Evolutionary conservation across 1,139 yeast genomes (phyloP), one percentile per base, ranked within the genome.

Genomic region (Candida smagusa): DNA sequence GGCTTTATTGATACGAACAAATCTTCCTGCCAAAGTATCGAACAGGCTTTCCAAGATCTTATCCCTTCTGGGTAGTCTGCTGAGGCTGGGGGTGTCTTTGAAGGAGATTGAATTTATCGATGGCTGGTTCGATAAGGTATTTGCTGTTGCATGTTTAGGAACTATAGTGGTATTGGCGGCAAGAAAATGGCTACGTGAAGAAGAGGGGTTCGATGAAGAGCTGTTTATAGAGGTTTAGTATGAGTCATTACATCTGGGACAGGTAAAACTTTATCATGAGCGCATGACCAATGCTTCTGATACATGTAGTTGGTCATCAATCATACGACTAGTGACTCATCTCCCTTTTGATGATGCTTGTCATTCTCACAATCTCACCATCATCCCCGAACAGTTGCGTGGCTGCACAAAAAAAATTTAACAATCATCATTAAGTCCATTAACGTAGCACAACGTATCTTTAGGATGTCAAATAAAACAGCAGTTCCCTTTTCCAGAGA

Each of bases 71-170:
- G 72, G 72, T 1, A 54, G 65, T n/a, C 42, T 60, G 3, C 49
- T 48, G 7, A 53, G 53, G 23, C 49, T 58, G 4, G 39, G 44
- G 12, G 44, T 39, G 6, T 47, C 61, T 12, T 48, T 49, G 31
- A 52, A 49, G 37, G 82, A 80, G 46, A 79, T 79, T 12, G 63
- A 70, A 28, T 74, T 82, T 40, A 80, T 88, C 25, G 95, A 89
- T 53, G 65, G 72, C 24, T 84, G 94, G 89, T 88, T 86, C 53
- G 96, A 89, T 52, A 70, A 80, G 45, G 76, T 86, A 23, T 87
- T 81, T 61, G 77, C 81, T 9, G 40, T 75, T 5, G 69, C 84
- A 4, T 76, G 84, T 42, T 51, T 78, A 1, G 49, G 68, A 2
- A 79, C 90, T 0, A 57, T 76, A 2, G 46, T 75, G 2, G 77